Percentiles rank a stretch among this genome's conserved stretches.
Conservation (phyloP, 23 red algal species). For the Cyanidiococcus yangmingshanensis region DNA sequence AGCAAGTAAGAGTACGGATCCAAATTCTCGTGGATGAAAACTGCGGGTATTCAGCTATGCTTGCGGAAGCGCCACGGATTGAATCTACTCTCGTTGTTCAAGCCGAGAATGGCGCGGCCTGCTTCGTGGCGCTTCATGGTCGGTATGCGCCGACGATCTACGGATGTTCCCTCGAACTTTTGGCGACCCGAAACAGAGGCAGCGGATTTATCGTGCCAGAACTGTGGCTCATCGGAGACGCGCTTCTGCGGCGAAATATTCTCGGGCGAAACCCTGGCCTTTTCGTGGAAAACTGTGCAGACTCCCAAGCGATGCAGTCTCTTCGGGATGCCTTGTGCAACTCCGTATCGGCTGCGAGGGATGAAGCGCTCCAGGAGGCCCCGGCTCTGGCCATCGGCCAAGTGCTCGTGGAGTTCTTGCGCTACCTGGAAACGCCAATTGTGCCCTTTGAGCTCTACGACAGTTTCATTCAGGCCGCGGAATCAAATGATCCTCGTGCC, state of each 20-base stretch:
- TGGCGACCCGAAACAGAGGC: slow-evolving; percentile 20
- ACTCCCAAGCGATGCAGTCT: background rate
- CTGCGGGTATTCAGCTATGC: slow-evolving; percentile 21
- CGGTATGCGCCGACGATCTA: slow-evolving; percentile 20
- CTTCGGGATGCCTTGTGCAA: slow-evolving; percentile 19
- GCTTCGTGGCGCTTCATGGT: slow-evolving; percentile 25
- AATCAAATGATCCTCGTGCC: background rate
- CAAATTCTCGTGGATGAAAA: slow-evolving; percentile 22
- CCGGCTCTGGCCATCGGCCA: slow-evolving; percentile 24
- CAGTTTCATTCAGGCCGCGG: slow-evolving; percentile 15
- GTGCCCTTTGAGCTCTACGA: slow-evolving; percentile 15
- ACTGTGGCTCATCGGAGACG: slow-evolving; percentile 11
- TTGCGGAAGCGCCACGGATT: slow-evolving; percentile 9
- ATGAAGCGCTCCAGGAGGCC: background rate
- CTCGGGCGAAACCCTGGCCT: background rate
- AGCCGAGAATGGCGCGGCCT: slow-evolving; percentile 17
- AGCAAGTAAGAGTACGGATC: slow-evolving; percentile 10
- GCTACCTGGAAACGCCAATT: slow-evolving; percentile 30
- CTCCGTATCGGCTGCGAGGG: background rate
- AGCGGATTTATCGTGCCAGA: slow-evolving; percentile 17
- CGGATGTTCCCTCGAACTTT: slow-evolving; percentile 16
- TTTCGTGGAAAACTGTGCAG: slow-evolving; percentile 16
- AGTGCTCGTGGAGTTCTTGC: slow-evolving; percentile 20
- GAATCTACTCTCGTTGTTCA: slow-evolving; percentile 14
- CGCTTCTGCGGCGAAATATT: background rate